A percentile compares a stretch with the other conserved stretches of the same genome.
Conservation (phyloP, 495 filamentous ascomycete genomes). For the Physcia stellaris region DNA sequence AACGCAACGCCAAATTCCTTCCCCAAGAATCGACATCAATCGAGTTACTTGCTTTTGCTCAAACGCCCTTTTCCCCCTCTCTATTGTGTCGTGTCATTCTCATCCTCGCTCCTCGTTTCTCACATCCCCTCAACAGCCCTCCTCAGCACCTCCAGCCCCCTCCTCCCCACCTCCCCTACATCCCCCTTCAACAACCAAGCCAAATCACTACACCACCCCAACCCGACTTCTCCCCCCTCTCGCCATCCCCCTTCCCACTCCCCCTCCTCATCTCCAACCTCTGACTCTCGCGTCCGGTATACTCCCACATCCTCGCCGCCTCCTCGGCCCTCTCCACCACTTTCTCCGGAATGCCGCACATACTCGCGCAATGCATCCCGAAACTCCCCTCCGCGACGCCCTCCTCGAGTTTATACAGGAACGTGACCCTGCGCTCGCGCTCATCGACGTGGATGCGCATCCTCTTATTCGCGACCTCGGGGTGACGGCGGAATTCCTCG, state of each 20-base stretch:
- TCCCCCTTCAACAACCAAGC: slow-evolving; percentile 58
- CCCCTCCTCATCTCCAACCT: slow-evolving; percentile 67
- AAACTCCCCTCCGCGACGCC: slow-evolving; percentile 96
- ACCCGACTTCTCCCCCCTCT: slow-evolving; percentile 63
- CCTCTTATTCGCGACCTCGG: slow-evolving; percentile 69
- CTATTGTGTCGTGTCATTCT: too few relatives aligned
- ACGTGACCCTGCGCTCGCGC: slow-evolving; percentile 67
- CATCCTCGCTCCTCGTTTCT: too few relatives aligned
- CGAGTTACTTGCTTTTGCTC: too few relatives aligned
- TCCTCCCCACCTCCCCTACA: slow-evolving; percentile 16
- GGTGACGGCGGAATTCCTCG: slow-evolving; percentile 74
- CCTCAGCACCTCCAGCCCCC: slow-evolving; percentile 33
- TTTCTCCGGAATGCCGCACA: slow-evolving; percentile 82
- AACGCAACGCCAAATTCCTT: too few relatives aligned
- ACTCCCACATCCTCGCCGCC: slow-evolving; percentile 91
- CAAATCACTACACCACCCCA: slow-evolving; percentile 88
- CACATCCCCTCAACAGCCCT: slow-evolving; percentile 66
- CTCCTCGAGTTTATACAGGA: slow-evolving; percentile 87
- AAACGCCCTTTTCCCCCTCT: too few relatives aligned
- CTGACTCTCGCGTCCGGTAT: slow-evolving; percentile 79
- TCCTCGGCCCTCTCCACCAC: slow-evolving; percentile 78
- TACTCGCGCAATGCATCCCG: slow-evolving; percentile 97
- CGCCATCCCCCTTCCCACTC: too few relatives aligned
- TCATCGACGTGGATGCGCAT: slow-evolving; percentile 96
- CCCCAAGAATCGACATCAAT: too few relatives aligned